Conservation (phyloP, 2,329 filamentous ascomycete species). For the Lachnellula subtilissima region DNA sequence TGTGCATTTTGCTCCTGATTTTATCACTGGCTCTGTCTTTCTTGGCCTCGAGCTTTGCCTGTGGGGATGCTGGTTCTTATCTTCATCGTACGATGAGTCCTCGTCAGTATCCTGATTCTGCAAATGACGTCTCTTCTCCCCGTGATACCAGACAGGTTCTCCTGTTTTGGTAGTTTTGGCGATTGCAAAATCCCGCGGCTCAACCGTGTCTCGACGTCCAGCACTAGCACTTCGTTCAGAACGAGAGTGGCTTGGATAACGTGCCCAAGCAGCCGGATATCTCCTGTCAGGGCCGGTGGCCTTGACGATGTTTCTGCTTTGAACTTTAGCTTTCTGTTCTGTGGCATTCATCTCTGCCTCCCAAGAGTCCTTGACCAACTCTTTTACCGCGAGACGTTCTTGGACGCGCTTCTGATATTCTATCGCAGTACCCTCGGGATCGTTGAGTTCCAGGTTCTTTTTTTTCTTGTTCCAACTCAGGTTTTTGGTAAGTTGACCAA, state of each 20-base stretch:
- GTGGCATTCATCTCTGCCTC: conserved; percentile 23
- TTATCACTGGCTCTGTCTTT: not conserved
- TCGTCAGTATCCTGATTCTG: conserved; percentile 20
- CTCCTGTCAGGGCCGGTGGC: conserved; percentile 16
- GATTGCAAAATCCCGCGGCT: conserved; percentile 23
- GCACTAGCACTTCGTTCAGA: conserved; percentile 20
- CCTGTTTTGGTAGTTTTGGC: conserved; percentile 11
- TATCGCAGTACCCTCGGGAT: conserved; percentile 11
- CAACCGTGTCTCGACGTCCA: conserved; percentile 13
- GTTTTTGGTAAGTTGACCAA: not conserved
- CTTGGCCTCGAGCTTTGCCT: conserved; percentile 6
- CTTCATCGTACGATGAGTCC: conserved; percentile 12
- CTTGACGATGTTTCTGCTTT: conserved; percentile 21
- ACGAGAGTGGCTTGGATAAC: conserved; percentile 25
- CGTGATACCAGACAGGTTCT: conserved; percentile 18
- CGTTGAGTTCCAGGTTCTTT: conserved; percentile 5
- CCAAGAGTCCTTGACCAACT: conserved; percentile 23
- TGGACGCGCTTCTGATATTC: conserved; percentile 17
- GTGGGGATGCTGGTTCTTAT: conserved; percentile 9
- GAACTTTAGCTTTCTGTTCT: conserved; percentile 19
- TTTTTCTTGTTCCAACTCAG: conserved; percentile 8
- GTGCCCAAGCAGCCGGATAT: conserved; percentile 27
- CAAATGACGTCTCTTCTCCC: conserved; percentile 9
- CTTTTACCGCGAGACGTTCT: conserved; percentile 18
- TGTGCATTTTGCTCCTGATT: conserved; percentile 12